Evolutionary conservation across 176 grass and related monocot species (phyloP), one percentile per base, ranked within the genome.

Genomic region (Eragrostis curvula): DNA sequence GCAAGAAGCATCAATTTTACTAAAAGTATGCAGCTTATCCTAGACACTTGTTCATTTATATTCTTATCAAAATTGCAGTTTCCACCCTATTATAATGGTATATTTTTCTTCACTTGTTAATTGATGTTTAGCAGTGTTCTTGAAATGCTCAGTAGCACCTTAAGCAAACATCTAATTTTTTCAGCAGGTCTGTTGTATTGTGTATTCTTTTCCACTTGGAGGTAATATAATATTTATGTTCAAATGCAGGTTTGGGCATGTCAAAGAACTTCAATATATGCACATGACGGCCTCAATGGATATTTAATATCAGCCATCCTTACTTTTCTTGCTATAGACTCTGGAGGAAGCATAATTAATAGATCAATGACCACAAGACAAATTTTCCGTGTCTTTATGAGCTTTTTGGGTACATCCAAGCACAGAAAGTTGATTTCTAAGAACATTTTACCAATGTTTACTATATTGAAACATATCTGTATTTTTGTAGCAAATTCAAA

Each of bases 271-370:
- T 91, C 93, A 25, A 71, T 98, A 50, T 82, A 86, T 69, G 40
- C 85, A 70, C 93, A 98, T 88, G 93, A 98, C 82, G 90, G 96
- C 82, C 83, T 95, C 68, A 98, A 96, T 85, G 93, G 96, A 87
- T 91, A 95, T 85, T 93, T 98, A 57, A 89, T 98, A 87, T 93
- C 96, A 69, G 68, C 74, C 69, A 48, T 94, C 28, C 71, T 97
- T n/a, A 66, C 79, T 71, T 91, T 79, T 81, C 75, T 97, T 85
- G 86, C 91, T 45, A 60, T 81, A 75, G 79, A 89, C 64, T 88
- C 79, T 49, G 91, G 83, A 83, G 88, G 88, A 83, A 94, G 81
- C 41, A 79, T 94, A 29, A 80, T 97, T 82, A 94, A 53, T 61
- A 88, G 84, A 87, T 91, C 88, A 77, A 91, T 97, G 94, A 91